Evolutionary conservation across 192 early-diverging fungal genomes (phyloP).

Genomic region (Linnemannia exigua): DNA sequence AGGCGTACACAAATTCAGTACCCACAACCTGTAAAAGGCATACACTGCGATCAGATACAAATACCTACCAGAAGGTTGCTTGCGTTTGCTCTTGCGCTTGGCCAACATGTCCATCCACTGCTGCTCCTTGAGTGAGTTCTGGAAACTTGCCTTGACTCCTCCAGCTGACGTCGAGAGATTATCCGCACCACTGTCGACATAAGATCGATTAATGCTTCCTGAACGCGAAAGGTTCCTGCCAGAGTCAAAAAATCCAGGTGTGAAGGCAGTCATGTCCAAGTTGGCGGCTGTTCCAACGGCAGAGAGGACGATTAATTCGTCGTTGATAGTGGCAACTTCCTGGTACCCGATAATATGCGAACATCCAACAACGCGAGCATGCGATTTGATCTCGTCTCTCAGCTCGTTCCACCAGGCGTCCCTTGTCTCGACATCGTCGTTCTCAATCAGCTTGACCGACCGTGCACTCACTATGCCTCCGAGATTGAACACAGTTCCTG

Average conservation of each 20-base stretch:
- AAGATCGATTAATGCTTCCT: slow-evolving; percentile 51
- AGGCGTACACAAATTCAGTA: not conserved
- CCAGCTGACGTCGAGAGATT: slow-evolving; percentile 28
- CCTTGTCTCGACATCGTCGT: slow-evolving; percentile 54
- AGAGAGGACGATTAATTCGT: slow-evolving; percentile 75
- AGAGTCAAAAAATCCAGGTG: slow-evolving; percentile 42
- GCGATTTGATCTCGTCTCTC: slow-evolving; percentile 83
- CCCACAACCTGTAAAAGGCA: too few relatives aligned
- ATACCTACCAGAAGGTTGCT: slow-evolving; percentile 47
- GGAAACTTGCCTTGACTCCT: slow-evolving; percentile 41
- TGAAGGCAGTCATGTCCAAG: slow-evolving; percentile 68
- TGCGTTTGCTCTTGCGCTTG: slow-evolving; percentile 46
- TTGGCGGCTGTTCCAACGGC: slow-evolving; percentile 84
- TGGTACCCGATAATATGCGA: slow-evolving; percentile 81
- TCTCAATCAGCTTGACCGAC: slow-evolving; percentile 60
- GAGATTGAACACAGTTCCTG: slow-evolving; percentile 55
- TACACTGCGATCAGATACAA: too few relatives aligned
- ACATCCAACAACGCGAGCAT: slow-evolving; percentile 78
- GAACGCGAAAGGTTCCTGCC: slow-evolving; percentile 45
- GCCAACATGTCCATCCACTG: slow-evolving; percentile 57
- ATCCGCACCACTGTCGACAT: slow-evolving; percentile 34
- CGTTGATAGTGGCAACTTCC: slow-evolving; percentile 73
- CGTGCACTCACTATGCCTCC: slow-evolving; percentile 55
- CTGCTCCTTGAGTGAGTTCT: slow-evolving; percentile 50
- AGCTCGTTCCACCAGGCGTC: slow-evolving; percentile 70